Evolutionary conservation across 495 filamentous ascomycete genomes (phyloP).

Genomic region (Pseudoneurospora amorphoporcata): DNA sequence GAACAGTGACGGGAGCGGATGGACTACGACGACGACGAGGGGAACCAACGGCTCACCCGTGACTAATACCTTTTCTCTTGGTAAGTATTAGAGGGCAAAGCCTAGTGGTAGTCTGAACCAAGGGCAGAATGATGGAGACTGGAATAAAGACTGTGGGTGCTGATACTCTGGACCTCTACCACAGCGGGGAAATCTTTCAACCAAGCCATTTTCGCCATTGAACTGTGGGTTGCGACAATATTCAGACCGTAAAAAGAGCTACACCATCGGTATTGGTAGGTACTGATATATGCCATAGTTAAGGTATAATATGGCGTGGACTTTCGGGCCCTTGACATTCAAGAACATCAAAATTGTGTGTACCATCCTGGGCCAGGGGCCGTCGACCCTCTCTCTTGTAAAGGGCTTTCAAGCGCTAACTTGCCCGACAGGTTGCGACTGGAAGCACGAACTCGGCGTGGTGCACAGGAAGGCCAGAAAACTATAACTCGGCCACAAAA

Average conservation of each 20-base stretch:
- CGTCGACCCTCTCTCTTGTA: not conserved
- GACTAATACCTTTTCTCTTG: conserved; percentile 19
- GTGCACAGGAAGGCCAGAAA: conserved; percentile 25
- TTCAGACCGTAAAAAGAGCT: not conserved
- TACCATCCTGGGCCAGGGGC: not conserved
- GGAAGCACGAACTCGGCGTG: conserved; percentile 17
- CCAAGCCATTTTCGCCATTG: conserved; percentile 30
- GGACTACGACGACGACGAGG: conserved; percentile 14
- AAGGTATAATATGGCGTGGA: conserved; percentile 24
- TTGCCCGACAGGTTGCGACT: conserved; percentile 9
- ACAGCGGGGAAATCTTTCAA: conserved; percentile 28
- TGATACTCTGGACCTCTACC: not conserved
- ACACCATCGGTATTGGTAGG: not conserved
- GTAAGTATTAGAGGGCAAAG: not conserved
- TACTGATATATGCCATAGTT: conserved; percentile 2
- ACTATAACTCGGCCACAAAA: conserved; percentile 26
- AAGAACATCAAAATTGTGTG: conserved; percentile 32
- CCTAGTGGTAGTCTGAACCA: not conserved
- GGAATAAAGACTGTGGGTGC: not conserved
- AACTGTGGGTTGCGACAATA: conserved; percentile 16
- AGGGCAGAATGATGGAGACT: not conserved
- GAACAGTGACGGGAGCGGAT: conserved; percentile 10
- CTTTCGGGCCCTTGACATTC: conserved; percentile 28
- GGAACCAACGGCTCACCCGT: conserved; percentile 11
- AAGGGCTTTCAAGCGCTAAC: not conserved